Conservation (phyloP, 495 filamentous ascomycete genomes). For the Rusavskia elegans region DNA sequence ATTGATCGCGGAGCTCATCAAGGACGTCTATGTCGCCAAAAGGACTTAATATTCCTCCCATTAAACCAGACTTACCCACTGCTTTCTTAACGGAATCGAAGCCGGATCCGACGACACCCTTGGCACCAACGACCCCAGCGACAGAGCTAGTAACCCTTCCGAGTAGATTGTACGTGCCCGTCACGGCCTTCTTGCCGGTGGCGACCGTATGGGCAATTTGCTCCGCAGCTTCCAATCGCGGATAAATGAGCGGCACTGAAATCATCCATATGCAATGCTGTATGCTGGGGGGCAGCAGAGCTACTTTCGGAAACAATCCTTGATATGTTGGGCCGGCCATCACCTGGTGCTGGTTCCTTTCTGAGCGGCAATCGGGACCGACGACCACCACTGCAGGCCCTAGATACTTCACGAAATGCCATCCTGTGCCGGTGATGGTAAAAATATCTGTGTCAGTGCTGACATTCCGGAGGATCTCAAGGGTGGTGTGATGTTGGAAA, state of each 20-base stretch:
- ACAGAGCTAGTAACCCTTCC: constrained; percentile 89
- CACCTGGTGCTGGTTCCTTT: constrained; percentile 78
- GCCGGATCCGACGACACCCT: constrained; percentile 74
- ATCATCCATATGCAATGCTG: constrained; percentile 96
- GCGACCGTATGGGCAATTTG: constrained; percentile 74
- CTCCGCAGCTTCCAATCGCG: constrained; percentile 79
- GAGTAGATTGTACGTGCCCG: constrained; percentile 83
- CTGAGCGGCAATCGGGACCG: constrained; percentile 79
- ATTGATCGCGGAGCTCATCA: constrained; percentile 88
- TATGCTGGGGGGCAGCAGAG: constrained; percentile 75
- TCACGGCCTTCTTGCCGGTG: constrained; percentile 93
- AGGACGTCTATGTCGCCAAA: constrained; percentile 95
- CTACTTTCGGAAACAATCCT: constrained; percentile 89
- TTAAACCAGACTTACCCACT: constrained; percentile 83
- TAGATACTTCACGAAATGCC: constrained; percentile 96
- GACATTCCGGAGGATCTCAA: constrained; percentile 80
- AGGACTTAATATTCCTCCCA: constrained; percentile 85
- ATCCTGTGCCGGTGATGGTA: constrained; percentile 89
- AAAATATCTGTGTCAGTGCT: constrained; percentile 80
- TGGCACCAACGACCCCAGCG: constrained; percentile 86
- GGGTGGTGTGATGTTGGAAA: constrained; percentile 94
- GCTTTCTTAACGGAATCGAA: constrained; percentile 92
- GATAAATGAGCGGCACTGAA: constrained; percentile 80
- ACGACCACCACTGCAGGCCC: constrained; percentile 82
- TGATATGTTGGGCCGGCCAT: constrained; percentile 96